Percentiles rank a stretch among this genome's conserved stretches.
Evolutionary conservation across 768 basidiomycete genomes (phyloP).

Genomic region (Mycena filopes): DNA sequence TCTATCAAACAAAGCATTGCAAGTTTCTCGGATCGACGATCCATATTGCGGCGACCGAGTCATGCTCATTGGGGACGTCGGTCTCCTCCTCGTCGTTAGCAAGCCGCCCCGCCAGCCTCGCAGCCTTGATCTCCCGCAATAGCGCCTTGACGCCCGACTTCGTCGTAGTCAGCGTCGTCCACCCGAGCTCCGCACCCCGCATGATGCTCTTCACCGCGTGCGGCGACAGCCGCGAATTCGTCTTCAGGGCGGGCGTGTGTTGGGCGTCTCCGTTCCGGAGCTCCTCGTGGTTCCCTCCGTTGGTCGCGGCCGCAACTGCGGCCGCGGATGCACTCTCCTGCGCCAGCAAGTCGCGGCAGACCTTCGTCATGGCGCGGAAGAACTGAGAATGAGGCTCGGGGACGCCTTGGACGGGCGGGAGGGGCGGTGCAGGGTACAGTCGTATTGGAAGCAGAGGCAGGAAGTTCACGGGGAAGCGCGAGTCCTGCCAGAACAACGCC

Average conservation of each 20-base stretch:
- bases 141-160: conserved; percentile 80
- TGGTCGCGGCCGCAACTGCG: background rate
- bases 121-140: conserved; percentile 68
- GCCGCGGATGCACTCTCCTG: conserved; percentile 45
- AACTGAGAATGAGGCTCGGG: conserved; percentile 45
- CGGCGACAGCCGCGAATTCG: conserved; percentile 70
- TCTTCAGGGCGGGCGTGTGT: conserved; percentile 62
- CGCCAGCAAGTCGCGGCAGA: conserved; percentile 65
- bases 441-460: conserved; percentile 69
- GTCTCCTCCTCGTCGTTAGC: conserved; percentile 43
- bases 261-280: conserved; percentile 30
- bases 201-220: conserved; percentile 84
- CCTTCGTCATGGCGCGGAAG: conserved; percentile 59
- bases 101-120: conserved; percentile 46
- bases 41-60: conserved; percentile 65
- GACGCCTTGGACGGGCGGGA: conserved; percentile 14
- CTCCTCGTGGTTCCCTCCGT: background rate
- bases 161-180: conserved; percentile 91
- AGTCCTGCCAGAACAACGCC: conserved; percentile 69
- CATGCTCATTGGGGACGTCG: background rate
- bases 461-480: conserved; percentile 64
- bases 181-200: conserved; percentile 72
- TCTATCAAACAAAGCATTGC: conserved; percentile 31
- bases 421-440: conserved; percentile 50
- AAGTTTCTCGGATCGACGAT: conserved; percentile 84